Evolutionary conservation across 495 filamentous ascomycete species (phyloP), one percentile per base, ranked within the genome.

Genomic region (Articulospora tetracladia): DNA sequence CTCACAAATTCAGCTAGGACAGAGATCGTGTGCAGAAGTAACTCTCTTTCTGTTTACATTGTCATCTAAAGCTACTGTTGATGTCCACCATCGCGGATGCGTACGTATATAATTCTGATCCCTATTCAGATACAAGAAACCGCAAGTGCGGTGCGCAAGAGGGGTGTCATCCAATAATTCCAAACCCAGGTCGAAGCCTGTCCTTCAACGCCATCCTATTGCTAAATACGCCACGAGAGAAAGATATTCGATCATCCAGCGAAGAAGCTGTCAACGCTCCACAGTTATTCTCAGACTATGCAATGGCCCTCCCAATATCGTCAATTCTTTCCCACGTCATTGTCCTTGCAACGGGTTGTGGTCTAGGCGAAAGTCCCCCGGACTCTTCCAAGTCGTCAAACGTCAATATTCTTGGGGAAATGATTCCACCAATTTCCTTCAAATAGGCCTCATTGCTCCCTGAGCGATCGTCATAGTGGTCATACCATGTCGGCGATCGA

Each of bases 261-360:
- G 50, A 58, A 26, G 17, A 44, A 34, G 47, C 51, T 25, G 34
- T 48, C 26, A 19, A 36, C 30, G 28, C 19, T 12, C 17, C 1
- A 20, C 8, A 44, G 17, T 44, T 44, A n/a, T 17, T 17, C 17
- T 44, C 8, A 32, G 17, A 32, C 61, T 67, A 67, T 62, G 58
- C 58, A 64, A 67, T 67, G 36, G 65, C 65, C 62, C 65, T 59
- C 3, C 65, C 65, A 52, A 67, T 64, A 20, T 66, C 58, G n/a
- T 63, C 49, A 2, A 59, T 34, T 27, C 22, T 26, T 15, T 26
- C 55, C 41, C 30, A 56, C 19, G 25, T 28, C 44, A 15, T 44
- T n/a, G 39, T 44, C 23, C 57, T 56, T 22, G 49, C 24, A 32
- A 48, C 56, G 0, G 59, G 59, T 22, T 55, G 54, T 23, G 66